Conservation (phyloP, 805 yeast genomes). For the Brettanomyces nanus region DNA sequence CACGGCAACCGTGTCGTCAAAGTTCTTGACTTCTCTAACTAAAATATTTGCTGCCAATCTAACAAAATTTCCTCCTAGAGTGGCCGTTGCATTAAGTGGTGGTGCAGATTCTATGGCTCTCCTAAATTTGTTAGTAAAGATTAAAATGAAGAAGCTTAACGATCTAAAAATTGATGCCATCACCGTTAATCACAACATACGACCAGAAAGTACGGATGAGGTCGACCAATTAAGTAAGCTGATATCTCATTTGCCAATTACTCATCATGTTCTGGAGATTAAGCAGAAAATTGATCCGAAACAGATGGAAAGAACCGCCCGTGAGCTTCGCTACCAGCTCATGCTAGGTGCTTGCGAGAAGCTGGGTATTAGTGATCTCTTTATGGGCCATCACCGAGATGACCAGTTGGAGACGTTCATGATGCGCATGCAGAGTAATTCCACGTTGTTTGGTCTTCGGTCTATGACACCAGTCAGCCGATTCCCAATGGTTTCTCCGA, state of each 20-base stretch:
- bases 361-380: slow-evolving; percentile 28
- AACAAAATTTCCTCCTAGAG: slow-evolving; percentile 2
- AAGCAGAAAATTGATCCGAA: slow-evolving; percentile 7
- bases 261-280: slow-evolving; percentile 21
- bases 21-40: slow-evolving; percentile 52
- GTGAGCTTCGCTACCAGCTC: slow-evolving; percentile 41
- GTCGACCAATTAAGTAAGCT: slow-evolving; percentile 31
- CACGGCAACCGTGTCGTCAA: slow-evolving; percentile 42
- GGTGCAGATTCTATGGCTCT: slow-evolving; percentile 59
- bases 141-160: slow-evolving; percentile 14
- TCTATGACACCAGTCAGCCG: slow-evolving; percentile 33
- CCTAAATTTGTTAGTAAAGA: slow-evolving; percentile 36
- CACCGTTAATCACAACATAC: slow-evolving; percentile 57
- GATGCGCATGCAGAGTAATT: slow-evolving; percentile 39
- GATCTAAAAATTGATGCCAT: slow-evolving; percentile 37
- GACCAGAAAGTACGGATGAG: slow-evolving; percentile 42
- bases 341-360: slow-evolving; percentile 34
- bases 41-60: slow-evolving; percentile 30
- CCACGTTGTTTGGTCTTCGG: slow-evolving; percentile 48
- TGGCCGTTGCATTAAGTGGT: slow-evolving; percentile 58
- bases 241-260: slow-evolving; percentile 13
- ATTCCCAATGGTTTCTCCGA: slow-evolving; percentile 10
- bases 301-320: slow-evolving; percentile 46
- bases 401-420: slow-evolving; percentile 69
- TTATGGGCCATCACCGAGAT: slow-evolving; percentile 61